Evolutionary conservation across 2,329 filamentous ascomycete species (phyloP).

Genomic region (Biscogniauxia mediterranea): DNA sequence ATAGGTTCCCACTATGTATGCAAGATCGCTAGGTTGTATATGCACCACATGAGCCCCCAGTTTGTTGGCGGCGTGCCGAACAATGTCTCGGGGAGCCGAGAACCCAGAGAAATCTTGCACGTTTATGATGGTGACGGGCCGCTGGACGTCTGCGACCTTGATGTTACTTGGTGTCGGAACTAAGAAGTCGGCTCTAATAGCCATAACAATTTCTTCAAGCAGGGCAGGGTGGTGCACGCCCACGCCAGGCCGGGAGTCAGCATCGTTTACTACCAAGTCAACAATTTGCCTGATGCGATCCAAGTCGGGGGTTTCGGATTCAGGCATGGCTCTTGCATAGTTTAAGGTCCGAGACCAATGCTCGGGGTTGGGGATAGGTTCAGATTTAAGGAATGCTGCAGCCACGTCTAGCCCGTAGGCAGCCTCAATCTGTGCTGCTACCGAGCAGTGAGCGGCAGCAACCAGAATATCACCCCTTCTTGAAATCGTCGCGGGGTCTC

Average conservation of each 20-base stretch:
- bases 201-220: constrained; percentile 23
- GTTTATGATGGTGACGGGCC: constrained; percentile 30
- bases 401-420: constrained; percentile 8
- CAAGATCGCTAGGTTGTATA: constrained; percentile 68
- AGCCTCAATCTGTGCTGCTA: not conserved
- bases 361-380: constrained; percentile 4
- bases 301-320: not conserved
- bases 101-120: constrained; percentile 25
- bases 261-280: constrained; percentile 1
- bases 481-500: constrained; percentile 3
- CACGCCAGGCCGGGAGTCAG: constrained; percentile 9
- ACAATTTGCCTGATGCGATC: constrained; percentile 7
- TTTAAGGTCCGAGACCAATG: constrained; percentile 5
- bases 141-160: constrained; percentile 23
- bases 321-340: not conserved
- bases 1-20: constrained; percentile 67
- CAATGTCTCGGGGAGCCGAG: constrained; percentile 20
- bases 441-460: constrained; percentile 14
- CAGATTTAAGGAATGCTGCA: constrained; percentile 6
- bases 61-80: constrained; percentile 60
- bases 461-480: constrained; percentile 10
- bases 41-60: constrained; percentile 65
- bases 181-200: constrained; percentile 26
- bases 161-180: constrained; percentile 25
- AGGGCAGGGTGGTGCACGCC: constrained; percentile 18